Evolutionary conservation across 2,329 filamentous ascomycete genomes (phyloP), one percentile per base, ranked within the genome.

Genomic region (Fusarium sp.): DNA sequence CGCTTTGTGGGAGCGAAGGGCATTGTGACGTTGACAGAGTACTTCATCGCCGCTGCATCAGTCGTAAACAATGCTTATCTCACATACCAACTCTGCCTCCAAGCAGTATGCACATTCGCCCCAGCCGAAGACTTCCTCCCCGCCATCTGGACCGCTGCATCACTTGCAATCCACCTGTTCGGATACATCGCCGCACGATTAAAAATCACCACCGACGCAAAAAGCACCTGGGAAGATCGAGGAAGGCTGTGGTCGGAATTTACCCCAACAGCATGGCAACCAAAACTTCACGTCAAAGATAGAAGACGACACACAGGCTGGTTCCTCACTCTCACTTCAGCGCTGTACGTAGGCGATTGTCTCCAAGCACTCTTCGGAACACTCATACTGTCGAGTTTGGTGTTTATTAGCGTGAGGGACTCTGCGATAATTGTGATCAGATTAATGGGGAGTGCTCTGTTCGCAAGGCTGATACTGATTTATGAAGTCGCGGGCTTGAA

Each of bases 401-500:
- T 73, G 4, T 73, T 73, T 14, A 52, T 73, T 6, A 73, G 71
- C 12, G 71, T 69, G 0, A 59, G 67, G 3, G 70, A 73, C 45
- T 68, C 70, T 21, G 54, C 63, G 3, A 35, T 72, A 8, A 56
- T 73, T 3, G 60, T 73, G 9, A 38, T 72, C 10, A 41, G 71
- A 15, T 18, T 73, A 12, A 41, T 62, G 27, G 71, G 52, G 4
- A 69, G 70, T 31, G 60, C 70, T 18, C 63, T 73, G 8, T 45
- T 68, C 15, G 70, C 66, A 0, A 56, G 70, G 6, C 25, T 35
- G 2, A 54, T 73, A 31, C 41, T 71, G 6, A 68, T 73, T 2
- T 71, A 64, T 27, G 66, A 73, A 33, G 4, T 73, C 12, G 57
- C 57, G 38, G 65, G 69, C 16, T 48, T 73, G 4, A 60, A 48